Evolutionary conservation across 345 rosid species (phyloP).

Genomic region (Brassica rapa): DNA sequence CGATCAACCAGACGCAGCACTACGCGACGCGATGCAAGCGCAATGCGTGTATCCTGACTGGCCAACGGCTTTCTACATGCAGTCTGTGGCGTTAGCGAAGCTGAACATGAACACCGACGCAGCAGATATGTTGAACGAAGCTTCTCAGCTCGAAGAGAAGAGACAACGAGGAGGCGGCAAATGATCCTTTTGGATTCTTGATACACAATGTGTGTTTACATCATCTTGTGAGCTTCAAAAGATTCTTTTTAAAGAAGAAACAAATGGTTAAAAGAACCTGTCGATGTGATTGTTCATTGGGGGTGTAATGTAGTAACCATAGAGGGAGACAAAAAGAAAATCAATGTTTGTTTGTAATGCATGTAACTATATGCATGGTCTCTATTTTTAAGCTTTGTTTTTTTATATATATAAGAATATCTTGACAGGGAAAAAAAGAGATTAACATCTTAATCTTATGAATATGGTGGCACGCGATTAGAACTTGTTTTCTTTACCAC

Average conservation of each 20-base stretch:
- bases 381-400: background rate
- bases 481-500: background rate
- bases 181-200: conserved; percentile 49
- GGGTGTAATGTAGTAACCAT: conserved; percentile 35
- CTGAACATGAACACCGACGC: conserved; percentile 95
- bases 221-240: conserved; percentile 28
- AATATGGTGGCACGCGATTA: background rate
- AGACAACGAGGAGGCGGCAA: conserved; percentile 64
- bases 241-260: background rate
- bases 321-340: conserved; percentile 9
- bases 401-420: background rate
- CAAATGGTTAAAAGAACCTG: conserved; percentile 18
- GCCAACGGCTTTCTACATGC: conserved; percentile 98
- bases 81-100: conserved; percentile 93
- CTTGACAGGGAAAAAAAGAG: background rate
- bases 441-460: background rate
- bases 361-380: background rate
- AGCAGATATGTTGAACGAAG: conserved; percentile 93
- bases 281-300: conserved; percentile 41
- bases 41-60: conserved; percentile 81
- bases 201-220: background rate
- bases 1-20: conserved; percentile 88
- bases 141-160: conserved; percentile 83
- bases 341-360: conserved; percentile 36
- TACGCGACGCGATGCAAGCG: conserved; percentile 97